Percentiles rank a stretch among this genome's conserved stretches.
These are phyloP conservation scores for Linum tenue DNA, from an alignment of 345 rosid genomes.

Conservation along the genomic window DNA sequence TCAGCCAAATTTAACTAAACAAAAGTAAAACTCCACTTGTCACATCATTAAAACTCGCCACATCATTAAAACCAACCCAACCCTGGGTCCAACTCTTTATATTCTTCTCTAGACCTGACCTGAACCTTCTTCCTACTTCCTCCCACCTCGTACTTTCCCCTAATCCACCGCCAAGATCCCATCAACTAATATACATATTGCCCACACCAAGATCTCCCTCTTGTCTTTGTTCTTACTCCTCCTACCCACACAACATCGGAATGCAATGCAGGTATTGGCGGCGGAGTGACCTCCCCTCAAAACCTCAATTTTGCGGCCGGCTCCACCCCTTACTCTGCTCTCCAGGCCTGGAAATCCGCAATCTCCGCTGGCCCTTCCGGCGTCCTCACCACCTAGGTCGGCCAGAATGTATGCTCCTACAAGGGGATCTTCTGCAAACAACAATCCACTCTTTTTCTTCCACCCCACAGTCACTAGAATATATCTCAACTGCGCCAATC, in stretches of 20 bases:
- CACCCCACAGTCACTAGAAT: slow-evolving; percentile 39
- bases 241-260: slow-evolving; percentile 12
- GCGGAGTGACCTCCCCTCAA: slow-evolving; percentile 26
- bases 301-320: slow-evolving; percentile 18
- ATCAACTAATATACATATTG: slow-evolving; percentile 15
- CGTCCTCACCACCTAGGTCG: slow-evolving; percentile 67
- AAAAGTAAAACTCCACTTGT: too few species aligned
- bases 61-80: too few species aligned
- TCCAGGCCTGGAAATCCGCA: slow-evolving; percentile 78
- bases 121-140: too few species aligned
- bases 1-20: too few species aligned
- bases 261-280: slow-evolving; percentile 37
- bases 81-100: too few species aligned
- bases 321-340: slow-evolving; percentile 46
- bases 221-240: slow-evolving; percentile 17
- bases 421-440: slow-evolving; percentile 62
- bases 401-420: slow-evolving; percentile 72
- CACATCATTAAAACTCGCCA: too few species aligned
- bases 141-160: too few species aligned
- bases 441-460: background rate
- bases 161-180: background rate
- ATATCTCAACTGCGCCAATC: slow-evolving; percentile 87
- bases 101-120: too few species aligned
- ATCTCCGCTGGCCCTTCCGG: slow-evolving; percentile 62
- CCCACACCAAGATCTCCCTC: background rate